phyloP scores from a whole-genome alignment of 1,284 basidiomycete species.

The Marasmius tenuissimus region DNA sequence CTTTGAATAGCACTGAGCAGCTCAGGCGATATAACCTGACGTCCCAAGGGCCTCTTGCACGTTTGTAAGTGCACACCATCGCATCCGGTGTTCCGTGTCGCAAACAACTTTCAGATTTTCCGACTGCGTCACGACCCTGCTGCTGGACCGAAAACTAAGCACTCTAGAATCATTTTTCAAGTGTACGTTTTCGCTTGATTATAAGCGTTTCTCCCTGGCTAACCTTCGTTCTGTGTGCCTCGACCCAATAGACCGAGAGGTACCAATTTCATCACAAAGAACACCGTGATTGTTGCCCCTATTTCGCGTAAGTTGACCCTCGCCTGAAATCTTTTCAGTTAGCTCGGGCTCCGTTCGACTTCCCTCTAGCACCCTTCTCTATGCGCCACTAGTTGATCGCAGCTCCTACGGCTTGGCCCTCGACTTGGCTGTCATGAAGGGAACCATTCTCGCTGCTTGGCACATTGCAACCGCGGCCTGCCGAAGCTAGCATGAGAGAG shows the following conservation, averaged over 20 bases:
- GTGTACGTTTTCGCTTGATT: too few relatives aligned
- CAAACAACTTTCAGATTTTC: background rate
- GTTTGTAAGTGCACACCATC: slow-evolving; percentile 17
- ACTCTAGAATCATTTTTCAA: slow-evolving; percentile 3
- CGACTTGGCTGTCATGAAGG: slow-evolving; percentile 20
- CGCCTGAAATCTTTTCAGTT: background rate
- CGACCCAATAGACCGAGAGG: background rate
- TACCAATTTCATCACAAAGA: slow-evolving; percentile 1
- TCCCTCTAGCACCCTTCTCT: slow-evolving; percentile 24
- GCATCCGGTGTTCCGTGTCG: background rate
- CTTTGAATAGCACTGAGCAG: slow-evolving; percentile 22
- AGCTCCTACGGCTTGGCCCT: slow-evolving; percentile 22
- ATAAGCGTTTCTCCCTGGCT: too few relatives aligned
- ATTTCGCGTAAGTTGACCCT: background rate
- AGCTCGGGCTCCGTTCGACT: slow-evolving; percentile 30
- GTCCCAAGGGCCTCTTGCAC: too few relatives aligned
- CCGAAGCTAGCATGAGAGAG: slow-evolving; percentile 17
- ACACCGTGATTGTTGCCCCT: background rate
- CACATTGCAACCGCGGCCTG: slow-evolving; percentile 18
- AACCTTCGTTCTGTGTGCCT: too few relatives aligned
- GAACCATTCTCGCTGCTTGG: slow-evolving; percentile 20
- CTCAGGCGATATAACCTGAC: too few relatives aligned
- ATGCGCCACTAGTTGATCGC: slow-evolving; percentile 25
- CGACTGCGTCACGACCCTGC: background rate
- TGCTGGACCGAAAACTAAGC: slow-evolving; percentile 4